Evolutionary conservation across 306 rosid species (phyloP), one percentile per base, ranked within the genome.

Genomic region (Quillaja saponaria): DNA sequence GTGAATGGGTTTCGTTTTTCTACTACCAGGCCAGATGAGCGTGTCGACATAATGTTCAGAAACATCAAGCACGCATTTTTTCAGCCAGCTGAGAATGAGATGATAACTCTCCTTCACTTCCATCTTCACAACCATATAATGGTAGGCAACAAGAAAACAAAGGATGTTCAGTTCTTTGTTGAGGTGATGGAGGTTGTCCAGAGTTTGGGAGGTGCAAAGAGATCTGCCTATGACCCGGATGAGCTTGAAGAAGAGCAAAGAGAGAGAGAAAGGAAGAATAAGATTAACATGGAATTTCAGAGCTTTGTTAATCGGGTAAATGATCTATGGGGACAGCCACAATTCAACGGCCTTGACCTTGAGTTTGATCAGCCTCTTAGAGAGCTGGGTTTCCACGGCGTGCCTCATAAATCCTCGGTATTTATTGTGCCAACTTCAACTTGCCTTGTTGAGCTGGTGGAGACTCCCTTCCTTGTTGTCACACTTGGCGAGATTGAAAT

Each of bases 81-180:
- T 63, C 98, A 88, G 85, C 96, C 98, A n/a, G 96, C 98, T 13
- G 96, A 91, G 72, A 91, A 91, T 71, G 98, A 91, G 73, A 88
- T 91, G 98, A 91, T 88, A 76, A 91, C 96, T 18, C 86, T 91
- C 6, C 78, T 91, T 58, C 98, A 91, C 71, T 91, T 91, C 67
- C 95, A 91, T 84, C 76, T 91, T 75, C 96, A 88, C 78, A 84
- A 91, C 69, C 95, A 91, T 73, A 91, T 88, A 25, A 91, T 91
- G 98, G 96, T 88, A 34, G 98, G 92, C 56, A 91, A 82, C 77
- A 91, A 91, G 74, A 91, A 91, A 78, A 88, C 98, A 53, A 91
- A 88, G 82, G 96, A 91, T 64, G 92, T 88, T 12, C 98, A 86
- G 49, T 91, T 91, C 76, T 91, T 81, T 56, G 80, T 86, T 59